phyloP scores from a whole-genome alignment of 1,284 basidiomycete species.

The Fomitopsis schrenkii region DNA sequence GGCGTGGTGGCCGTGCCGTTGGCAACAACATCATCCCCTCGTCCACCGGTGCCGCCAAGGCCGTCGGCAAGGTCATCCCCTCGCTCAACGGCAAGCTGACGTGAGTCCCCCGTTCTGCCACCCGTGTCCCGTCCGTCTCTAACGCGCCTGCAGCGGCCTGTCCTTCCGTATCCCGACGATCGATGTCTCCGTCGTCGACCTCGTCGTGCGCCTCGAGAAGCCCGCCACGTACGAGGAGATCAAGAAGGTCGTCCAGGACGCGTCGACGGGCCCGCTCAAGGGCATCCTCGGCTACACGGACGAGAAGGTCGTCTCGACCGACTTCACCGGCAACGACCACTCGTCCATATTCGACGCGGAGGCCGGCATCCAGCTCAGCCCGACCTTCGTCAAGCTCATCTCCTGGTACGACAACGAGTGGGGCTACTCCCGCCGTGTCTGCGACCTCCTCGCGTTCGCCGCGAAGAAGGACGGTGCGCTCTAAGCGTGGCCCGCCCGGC shows the following conservation, averaged over 20 bases:
- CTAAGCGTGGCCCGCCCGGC: conserved; percentile 14
- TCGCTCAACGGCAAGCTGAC: conserved; percentile 96
- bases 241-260: conserved; percentile 85
- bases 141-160: conserved; percentile 64
- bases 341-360: conserved; percentile 91
- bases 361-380: conserved; percentile 92
- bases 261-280: conserved; percentile 69
- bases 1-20: conserved; percentile 96
- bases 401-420: conserved; percentile 97
- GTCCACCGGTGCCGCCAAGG: conserved; percentile 98
- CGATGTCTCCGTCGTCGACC: conserved; percentile 98
- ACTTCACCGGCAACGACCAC: conserved; percentile 80
- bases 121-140: background rate
- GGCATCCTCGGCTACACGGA: conserved; percentile 96
- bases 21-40: conserved; percentile 99
- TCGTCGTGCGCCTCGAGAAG: conserved; percentile 93
- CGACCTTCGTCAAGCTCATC: conserved; percentile 94
- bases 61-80: conserved; percentile 99
- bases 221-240: conserved; percentile 85
- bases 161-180: conserved; percentile 97
- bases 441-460: conserved; percentile 84
- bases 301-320: conserved; percentile 91
- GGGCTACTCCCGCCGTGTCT: conserved; percentile 95
- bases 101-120: conserved; percentile 34
- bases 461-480: conserved; percentile 64